Conservation (phyloP, 140 eudicot species). For the Oenanthe javanica region DNA sequence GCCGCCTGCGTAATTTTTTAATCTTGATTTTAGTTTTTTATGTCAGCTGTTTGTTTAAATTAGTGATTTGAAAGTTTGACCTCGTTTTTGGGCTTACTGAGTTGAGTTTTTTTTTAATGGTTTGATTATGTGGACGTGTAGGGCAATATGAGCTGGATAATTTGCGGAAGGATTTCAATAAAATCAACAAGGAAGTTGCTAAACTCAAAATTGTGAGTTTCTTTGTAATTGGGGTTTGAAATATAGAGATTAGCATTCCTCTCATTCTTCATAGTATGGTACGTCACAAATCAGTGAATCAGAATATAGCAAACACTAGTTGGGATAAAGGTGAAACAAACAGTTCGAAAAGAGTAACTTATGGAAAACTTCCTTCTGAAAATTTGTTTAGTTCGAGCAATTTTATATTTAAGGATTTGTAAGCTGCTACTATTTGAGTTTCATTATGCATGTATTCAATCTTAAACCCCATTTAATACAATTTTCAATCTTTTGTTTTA, state of each 20-base stretch:
- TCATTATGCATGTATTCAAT: too few species aligned
- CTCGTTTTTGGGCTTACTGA: not conserved
- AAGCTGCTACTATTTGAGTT: too few species aligned
- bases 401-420: too few species aligned
- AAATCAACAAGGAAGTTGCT: conserved; percentile 58
- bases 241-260: too few species aligned
- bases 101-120: not conserved
- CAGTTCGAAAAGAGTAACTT: too few species aligned
- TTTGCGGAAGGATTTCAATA: conserved; percentile 52
- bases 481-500: not conserved
- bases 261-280: too few species aligned
- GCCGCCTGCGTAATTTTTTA: conserved; percentile 46
- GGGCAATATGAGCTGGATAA: conserved; percentile 77
- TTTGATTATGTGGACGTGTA: conserved; percentile 13
- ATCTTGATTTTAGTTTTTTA: not conserved
- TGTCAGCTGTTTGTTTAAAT: not conserved
- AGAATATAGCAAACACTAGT: too few species aligned
- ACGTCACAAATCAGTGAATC: too few species aligned
- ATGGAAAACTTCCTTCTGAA: too few species aligned
- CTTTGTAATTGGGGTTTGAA: not conserved
- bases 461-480: too few species aligned
- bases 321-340: too few species aligned
- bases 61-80: not conserved
- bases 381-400: too few species aligned
- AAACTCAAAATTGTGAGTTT: conserved; percentile 73